Evolutionary conservation across 192 early-diverging fungal species (phyloP).

Genomic region (Endogone sp.): DNA sequence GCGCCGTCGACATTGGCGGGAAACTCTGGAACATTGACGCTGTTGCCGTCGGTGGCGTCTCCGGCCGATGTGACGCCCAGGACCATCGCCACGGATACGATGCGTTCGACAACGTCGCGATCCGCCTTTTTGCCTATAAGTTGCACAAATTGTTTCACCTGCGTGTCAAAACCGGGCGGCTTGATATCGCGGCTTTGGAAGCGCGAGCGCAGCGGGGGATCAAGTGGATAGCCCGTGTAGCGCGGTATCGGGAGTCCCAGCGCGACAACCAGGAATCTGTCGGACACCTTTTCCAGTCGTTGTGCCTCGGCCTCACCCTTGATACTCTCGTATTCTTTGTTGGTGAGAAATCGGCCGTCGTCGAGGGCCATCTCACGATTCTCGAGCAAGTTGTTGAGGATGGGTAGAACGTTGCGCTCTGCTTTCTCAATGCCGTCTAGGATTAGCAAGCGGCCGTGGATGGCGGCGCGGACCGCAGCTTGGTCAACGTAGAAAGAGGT

Average conservation of each 20-base stretch:
- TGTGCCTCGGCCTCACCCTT: slow-evolving; percentile 34
- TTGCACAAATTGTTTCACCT: slow-evolving; percentile 41
- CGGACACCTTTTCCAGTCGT: slow-evolving; percentile 63
- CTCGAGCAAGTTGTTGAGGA: slow-evolving; percentile 82
- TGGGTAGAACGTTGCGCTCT: slow-evolving; percentile 79
- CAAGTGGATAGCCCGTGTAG: slow-evolving; percentile 65
- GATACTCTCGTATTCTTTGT: slow-evolving; percentile 37
- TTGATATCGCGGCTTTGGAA: slow-evolving; percentile 71
- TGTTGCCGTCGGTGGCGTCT: slow-evolving; percentile 21
- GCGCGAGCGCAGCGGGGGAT: slow-evolving; percentile 76
- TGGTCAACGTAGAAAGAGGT: slow-evolving; percentile 61
- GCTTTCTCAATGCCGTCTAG: slow-evolving; percentile 75
- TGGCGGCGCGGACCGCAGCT: slow-evolving; percentile 57
- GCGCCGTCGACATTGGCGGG: slow-evolving; percentile 47
- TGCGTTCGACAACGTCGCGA: slow-evolving; percentile 39
- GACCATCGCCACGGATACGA: slow-evolving; percentile 52
- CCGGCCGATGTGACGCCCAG: slow-evolving; percentile 39
- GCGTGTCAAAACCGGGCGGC: slow-evolving; percentile 45
- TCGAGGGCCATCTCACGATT: slow-evolving; percentile 84
- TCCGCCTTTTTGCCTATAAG: slow-evolving; percentile 38
- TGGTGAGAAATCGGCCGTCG: slow-evolving; percentile 71
- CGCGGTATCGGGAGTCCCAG: slow-evolving; percentile 70
- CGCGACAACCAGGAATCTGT: slow-evolving; percentile 70
- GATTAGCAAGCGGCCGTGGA: slow-evolving; percentile 54
- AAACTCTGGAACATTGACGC: slow-evolving; percentile 57